These are phyloP conservation scores for Phytophthora sojae DNA, from an alignment of 352 stramenopile species.

Conservation along the genomic window DNA sequence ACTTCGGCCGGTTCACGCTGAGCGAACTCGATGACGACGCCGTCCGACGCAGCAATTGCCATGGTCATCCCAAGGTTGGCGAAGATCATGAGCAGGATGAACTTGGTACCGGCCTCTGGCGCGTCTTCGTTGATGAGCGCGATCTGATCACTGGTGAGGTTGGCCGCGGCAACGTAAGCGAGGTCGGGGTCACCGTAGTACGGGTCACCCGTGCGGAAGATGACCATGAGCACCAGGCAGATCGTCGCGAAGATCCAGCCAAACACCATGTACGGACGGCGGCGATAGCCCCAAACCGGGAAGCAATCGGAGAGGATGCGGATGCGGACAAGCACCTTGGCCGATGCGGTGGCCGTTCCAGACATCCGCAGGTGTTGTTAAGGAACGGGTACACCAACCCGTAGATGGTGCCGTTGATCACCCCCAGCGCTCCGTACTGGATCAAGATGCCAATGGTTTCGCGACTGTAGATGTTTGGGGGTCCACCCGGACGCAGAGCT, in stretches of 20 bases:
- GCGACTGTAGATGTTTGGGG: conserved; percentile 45
- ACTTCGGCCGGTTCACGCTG: conserved; percentile 56
- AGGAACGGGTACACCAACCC: conserved; percentile 52
- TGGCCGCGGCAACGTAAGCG: conserved; percentile 29
- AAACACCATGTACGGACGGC: conserved; percentile 81
- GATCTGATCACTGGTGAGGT: conserved; percentile 46
- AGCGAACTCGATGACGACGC: conserved; percentile 60
- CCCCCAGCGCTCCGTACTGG: conserved; percentile 52
- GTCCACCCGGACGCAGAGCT: conserved; percentile 44
- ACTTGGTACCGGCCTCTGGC: conserved; percentile 47
- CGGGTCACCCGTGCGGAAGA: conserved; percentile 36
- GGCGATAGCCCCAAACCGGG: conserved; percentile 77
- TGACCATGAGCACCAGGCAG: conserved; percentile 44
- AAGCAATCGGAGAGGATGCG: conserved; percentile 83
- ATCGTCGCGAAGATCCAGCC: conserved; percentile 55
- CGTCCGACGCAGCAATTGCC: conserved; percentile 51
- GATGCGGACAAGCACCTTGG: conserved; percentile 49
- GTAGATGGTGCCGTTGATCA: conserved; percentile 60
- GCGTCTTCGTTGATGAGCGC: conserved; percentile 54
- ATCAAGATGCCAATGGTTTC: conserved; percentile 50
- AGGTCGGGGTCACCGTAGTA: conserved; percentile 46
- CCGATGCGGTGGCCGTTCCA: conserved; percentile 43
- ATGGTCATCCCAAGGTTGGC: conserved; percentile 60
- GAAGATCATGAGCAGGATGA: conserved; percentile 67
- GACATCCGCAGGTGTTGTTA: conserved; percentile 48